A percentile compares a stretch with the other conserved stretches of the same genome.
Evolutionary conservation across 805 yeast species (phyloP).

Genomic region (Cyberlindnera petersonii): DNA sequence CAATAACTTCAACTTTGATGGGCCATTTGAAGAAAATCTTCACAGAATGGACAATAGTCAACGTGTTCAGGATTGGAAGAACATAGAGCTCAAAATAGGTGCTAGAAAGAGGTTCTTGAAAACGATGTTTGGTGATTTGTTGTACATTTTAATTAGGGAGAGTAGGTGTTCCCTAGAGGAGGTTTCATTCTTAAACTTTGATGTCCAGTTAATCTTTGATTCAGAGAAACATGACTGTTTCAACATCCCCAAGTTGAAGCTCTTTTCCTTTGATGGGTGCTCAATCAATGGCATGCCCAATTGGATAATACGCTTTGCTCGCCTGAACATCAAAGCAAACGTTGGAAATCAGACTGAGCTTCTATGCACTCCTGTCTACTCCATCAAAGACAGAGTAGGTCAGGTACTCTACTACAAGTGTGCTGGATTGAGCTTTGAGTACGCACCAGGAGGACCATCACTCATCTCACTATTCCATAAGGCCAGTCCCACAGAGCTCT

Average conservation of each 20-base stretch:
- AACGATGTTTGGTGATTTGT: not conserved
- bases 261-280: not conserved
- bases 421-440: not conserved
- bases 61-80: not conserved
- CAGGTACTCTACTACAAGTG: constrained; percentile 1
- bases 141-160: not conserved
- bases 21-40: not conserved
- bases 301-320: not conserved
- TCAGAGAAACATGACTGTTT: not conserved
- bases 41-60: not conserved
- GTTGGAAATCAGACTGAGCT: not conserved
- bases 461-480: not conserved
- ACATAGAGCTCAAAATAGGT: too few species aligned
- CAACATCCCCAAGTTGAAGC: constrained; percentile 1
- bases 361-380: not conserved
- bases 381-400: not conserved
- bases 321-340: not conserved
- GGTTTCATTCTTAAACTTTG: not conserved
- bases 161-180: not conserved
- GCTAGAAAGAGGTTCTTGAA: too few species aligned
- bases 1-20: too few species aligned
- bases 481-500: not conserved
- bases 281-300: not conserved
- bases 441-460: not conserved
- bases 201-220: not conserved